Conservation (phyloP, 768 basidiomycete species). For the Cantharellus cinnabarinus region DNA sequence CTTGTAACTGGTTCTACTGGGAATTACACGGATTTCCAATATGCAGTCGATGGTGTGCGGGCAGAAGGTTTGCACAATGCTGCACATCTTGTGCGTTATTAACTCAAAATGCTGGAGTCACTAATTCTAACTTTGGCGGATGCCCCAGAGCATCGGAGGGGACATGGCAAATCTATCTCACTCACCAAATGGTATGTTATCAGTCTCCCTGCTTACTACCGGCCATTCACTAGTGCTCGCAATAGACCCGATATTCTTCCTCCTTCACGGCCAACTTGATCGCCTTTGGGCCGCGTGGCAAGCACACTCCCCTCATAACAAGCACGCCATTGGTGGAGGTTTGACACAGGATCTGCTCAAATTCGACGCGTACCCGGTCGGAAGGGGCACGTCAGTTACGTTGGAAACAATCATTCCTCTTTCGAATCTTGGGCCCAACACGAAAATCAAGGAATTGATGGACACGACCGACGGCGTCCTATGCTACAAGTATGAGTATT, state of each 20-base stretch:
- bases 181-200: not conserved
- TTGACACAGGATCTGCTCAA: not conserved
- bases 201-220: not conserved
- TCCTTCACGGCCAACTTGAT: slow-evolving; percentile 1
- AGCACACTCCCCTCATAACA: not conserved
- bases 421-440: not conserved
- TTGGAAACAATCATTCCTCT: not conserved
- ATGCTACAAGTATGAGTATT: not conserved
- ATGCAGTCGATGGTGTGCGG: not conserved
- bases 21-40: not conserved
- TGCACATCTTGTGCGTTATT: not conserved
- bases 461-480: not conserved
- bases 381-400: not conserved
- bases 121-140: not conserved
- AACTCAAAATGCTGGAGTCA: not conserved
- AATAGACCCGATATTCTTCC: not conserved
- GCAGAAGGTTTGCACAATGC: not conserved
- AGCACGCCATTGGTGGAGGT: not conserved
- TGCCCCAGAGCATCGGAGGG: not conserved
- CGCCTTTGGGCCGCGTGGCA: slow-evolving; percentile 2
- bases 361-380: not conserved
- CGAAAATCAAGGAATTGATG: not conserved
- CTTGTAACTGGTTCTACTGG: not conserved
- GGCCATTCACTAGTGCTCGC: not conserved
- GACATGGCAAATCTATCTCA: slow-evolving; percentile 1